These are phyloP conservation scores for Prototheca cutis DNA, from an alignment of 163 green algal species.

Conservation along the genomic window DNA sequence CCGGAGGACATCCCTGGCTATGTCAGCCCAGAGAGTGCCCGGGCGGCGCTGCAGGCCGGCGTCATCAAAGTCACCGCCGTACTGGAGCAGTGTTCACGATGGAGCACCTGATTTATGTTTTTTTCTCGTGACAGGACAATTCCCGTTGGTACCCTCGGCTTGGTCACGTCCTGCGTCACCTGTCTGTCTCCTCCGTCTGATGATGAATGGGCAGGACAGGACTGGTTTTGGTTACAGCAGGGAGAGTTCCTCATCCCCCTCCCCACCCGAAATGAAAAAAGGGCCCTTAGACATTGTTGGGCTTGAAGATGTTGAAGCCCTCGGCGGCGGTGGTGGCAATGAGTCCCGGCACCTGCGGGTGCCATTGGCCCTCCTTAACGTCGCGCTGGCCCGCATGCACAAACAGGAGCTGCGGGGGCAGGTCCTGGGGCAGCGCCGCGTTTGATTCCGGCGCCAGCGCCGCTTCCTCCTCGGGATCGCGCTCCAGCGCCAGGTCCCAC, in stretches of 20 bases:
- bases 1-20: not conserved
- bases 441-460: slow-evolving; percentile 60
- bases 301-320: slow-evolving; percentile 94
- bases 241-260: no score
- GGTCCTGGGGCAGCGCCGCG: slow-evolving; percentile 48
- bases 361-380: slow-evolving; percentile 96
- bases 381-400: slow-evolving; percentile 85
- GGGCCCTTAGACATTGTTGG: slow-evolving; percentile 74
- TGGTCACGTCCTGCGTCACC: no score
- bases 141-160: no score
- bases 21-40: not conserved
- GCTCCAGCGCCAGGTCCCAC: slow-evolving; percentile 95
- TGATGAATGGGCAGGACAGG: no score
- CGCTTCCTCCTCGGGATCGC: slow-evolving; percentile 85
- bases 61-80: no score
- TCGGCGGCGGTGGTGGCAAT: slow-evolving; percentile 78
- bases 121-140: no score
- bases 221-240: no score
- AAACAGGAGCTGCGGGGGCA: slow-evolving; percentile 87
- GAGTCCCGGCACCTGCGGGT: slow-evolving; percentile 88
- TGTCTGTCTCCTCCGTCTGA: no score
- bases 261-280: no score
- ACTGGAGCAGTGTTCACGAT: no score
- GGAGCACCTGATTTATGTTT: no score
- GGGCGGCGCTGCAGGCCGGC: not conserved